A percentile compares a stretch with the other conserved stretches of the same genome.
phyloP scores from a whole-genome alignment of 257 asterid genomes.

The Henckelia pumila region DNA sequence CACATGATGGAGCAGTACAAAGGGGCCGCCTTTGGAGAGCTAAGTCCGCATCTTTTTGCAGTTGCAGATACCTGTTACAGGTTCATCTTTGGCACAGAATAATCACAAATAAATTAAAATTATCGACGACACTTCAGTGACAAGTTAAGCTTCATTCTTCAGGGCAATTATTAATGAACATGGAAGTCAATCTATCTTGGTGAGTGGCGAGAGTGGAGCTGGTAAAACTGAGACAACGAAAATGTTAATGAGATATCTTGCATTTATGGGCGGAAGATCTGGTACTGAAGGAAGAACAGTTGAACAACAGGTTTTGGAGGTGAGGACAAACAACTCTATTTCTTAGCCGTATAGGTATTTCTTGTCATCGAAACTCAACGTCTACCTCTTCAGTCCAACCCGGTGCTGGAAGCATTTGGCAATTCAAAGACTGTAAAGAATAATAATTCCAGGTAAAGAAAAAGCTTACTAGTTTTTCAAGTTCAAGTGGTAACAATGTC shows the following conservation, averaged over 20 bases:
- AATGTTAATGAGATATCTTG: constrained; percentile 95
- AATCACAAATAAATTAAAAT: constrained; percentile 3
- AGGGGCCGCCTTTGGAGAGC: constrained; percentile 94
- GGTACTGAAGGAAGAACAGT: constrained; percentile 92
- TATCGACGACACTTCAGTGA: background rate
- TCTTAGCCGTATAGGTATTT: constrained; percentile 20
- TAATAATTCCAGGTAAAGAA: constrained; percentile 82
- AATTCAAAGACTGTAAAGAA: constrained; percentile 93
- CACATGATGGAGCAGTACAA: constrained; percentile 96
- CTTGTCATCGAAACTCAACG: constrained; percentile 17
- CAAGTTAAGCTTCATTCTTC: constrained; percentile 24
- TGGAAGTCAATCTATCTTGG: constrained; percentile 92
- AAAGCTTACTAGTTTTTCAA: constrained; percentile 10
- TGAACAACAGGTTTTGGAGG: constrained; percentile 96
- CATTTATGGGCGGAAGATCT: constrained; percentile 94
- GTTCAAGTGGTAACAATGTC: constrained; percentile 9
- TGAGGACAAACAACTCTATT: constrained; percentile 33
- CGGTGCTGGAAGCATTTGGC: constrained; percentile 96
- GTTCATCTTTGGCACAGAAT: constrained; percentile 31
- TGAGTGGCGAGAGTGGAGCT: constrained; percentile 98
- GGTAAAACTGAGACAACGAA: constrained; percentile 97
- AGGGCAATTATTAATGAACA: constrained; percentile 84
- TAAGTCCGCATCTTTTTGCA: constrained; percentile 95
- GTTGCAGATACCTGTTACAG: constrained; percentile 93
- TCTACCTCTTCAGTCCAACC: constrained; percentile 66